phyloP scores from a whole-genome alignment of 257 asterid species.

The Mentha longifolia region DNA sequence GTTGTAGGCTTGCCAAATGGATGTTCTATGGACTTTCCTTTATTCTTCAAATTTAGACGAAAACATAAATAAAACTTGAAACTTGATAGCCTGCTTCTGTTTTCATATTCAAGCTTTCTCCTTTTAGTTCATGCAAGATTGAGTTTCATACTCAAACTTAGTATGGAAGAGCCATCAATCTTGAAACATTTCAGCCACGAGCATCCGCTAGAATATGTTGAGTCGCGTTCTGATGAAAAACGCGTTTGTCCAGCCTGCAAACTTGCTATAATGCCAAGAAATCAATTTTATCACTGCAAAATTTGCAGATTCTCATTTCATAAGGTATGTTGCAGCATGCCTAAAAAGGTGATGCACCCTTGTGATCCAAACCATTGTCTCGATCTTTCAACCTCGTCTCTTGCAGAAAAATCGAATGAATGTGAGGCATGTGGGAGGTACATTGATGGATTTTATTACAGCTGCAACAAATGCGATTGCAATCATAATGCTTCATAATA shows the following conservation, averaged over 20 bases:
- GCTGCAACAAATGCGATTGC: constrained; percentile 48
- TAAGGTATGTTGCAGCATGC: constrained; percentile 56
- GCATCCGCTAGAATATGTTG: constrained; percentile 40
- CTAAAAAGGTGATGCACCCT: constrained; percentile 45
- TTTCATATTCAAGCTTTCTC: constrained; percentile 2
- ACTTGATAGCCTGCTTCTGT: background rate
- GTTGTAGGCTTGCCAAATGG: constrained; percentile 35
- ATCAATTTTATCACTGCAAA: constrained; percentile 44
- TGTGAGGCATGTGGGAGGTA: constrained; percentile 50
- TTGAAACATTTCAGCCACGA: constrained; percentile 56
- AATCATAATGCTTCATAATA: too few species aligned
- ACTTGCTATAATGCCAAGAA: constrained; percentile 36
- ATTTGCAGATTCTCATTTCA: constrained; percentile 55
- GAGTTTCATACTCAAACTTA: constrained; percentile 3
- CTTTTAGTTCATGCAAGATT: background rate
- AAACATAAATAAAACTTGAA: background rate
- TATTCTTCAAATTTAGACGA: background rate
- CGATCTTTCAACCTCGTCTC: constrained; percentile 37
- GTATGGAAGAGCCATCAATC: constrained; percentile 40
- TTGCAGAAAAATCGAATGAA: background rate
- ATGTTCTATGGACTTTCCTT: background rate
- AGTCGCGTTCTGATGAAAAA: constrained; percentile 19
- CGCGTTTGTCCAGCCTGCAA: constrained; percentile 52
- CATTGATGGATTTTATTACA: constrained; percentile 47
- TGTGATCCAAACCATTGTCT: constrained; percentile 51